Conservation (phyloP, 139 green algal species). For the Chlamydomonas incerta region DNA sequence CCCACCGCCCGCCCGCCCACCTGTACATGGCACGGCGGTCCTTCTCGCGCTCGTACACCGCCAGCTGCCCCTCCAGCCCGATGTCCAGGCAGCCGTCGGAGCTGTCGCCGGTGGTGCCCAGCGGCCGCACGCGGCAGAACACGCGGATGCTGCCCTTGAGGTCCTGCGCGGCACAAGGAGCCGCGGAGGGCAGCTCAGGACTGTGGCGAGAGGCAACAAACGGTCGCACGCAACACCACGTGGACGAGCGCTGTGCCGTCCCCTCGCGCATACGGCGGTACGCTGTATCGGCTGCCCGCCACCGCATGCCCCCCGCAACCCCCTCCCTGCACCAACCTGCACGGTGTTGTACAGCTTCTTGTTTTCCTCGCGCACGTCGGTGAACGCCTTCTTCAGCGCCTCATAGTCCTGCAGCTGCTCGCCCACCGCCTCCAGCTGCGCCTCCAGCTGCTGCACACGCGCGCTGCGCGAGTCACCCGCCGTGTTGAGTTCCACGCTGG, state of each 20-base stretch:
- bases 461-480: not conserved
- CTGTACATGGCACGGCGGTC: constrained; percentile 42
- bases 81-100: constrained; percentile 53
- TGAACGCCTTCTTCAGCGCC: constrained; percentile 49
- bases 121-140: constrained; percentile 85
- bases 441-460: constrained; percentile 3
- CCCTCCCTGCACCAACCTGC: constrained; percentile 45
- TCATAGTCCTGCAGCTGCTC: not conserved
- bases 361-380: constrained; percentile 78
- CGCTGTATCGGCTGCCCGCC: too few species aligned
- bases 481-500: constrained; percentile 4
- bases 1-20: too few species aligned
- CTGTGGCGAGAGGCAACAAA: too few species aligned
- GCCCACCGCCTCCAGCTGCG: constrained; percentile 45
- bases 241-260: too few species aligned
- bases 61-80: constrained; percentile 11
- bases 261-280: too few species aligned
- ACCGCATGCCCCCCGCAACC: not conserved
- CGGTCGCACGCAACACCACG: too few species aligned
- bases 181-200: too few species aligned
- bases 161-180: constrained; percentile 62
- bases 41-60: constrained; percentile 48
- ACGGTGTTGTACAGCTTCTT: constrained; percentile 88
- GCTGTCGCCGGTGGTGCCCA: constrained; percentile 76
- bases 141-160: constrained; percentile 89